Conservation (phyloP, 768 basidiomycete species). For the Strobilomyces dryophilus region DNA sequence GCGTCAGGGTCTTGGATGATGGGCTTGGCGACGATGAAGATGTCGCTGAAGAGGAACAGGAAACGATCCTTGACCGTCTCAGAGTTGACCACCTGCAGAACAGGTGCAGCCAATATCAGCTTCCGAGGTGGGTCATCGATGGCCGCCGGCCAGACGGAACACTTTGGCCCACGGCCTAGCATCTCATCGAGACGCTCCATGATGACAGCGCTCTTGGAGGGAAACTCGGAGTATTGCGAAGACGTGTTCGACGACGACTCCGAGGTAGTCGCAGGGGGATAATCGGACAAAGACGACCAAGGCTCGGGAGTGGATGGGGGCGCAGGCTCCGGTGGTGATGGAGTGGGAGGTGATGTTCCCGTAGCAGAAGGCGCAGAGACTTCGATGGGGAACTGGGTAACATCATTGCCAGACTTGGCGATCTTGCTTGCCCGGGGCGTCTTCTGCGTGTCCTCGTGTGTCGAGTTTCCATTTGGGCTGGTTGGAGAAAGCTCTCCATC, state of each 20-base stretch:
- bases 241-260: conserved; percentile 74
- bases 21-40: conserved; percentile 91
- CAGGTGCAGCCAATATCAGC: conserved; percentile 77
- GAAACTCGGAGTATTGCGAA: conserved; percentile 54
- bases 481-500: conserved; percentile 29
- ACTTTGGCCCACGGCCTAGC: conserved; percentile 57
- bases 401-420: conserved; percentile 23
- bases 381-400: conserved; percentile 21
- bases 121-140: conserved; percentile 87
- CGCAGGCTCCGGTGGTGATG: conserved; percentile 51
- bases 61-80: conserved; percentile 95
- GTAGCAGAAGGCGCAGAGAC: conserved; percentile 15
- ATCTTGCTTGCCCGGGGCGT: conserved; percentile 35
- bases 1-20: conserved; percentile 65
- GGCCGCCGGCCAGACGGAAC: conserved; percentile 54
- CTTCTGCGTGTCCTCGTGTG: conserved; percentile 30
- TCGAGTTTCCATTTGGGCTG: conserved; percentile 25
- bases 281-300: conserved; percentile 70
- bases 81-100: conserved; percentile 89
- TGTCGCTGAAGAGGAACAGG: conserved; percentile 95
- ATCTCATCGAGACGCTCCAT: conserved; percentile 70
- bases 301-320: conserved; percentile 73
- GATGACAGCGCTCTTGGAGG: conserved; percentile 48
- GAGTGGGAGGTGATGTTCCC: conserved; percentile 36
- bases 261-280: conserved; percentile 64